These are phyloP conservation scores for Kwoniella pini DNA, from an alignment of 768 basidiomycete species.

Conservation along the genomic window DNA sequence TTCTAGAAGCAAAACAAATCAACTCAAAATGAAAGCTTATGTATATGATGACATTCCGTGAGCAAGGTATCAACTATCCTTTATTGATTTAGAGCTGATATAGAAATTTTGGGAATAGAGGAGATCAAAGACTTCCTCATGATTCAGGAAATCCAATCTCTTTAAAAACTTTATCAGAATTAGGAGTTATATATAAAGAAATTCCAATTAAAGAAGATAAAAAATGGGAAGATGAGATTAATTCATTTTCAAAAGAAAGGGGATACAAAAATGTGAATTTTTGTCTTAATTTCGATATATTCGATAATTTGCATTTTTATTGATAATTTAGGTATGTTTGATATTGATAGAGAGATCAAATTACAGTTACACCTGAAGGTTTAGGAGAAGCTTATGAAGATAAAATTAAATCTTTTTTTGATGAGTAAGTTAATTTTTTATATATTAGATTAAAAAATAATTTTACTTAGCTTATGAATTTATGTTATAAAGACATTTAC, in stretches of 20 bases:
- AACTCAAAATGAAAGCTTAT: conserved; percentile 51
- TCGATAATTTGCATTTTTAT: neutral
- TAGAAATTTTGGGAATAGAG: conserved; percentile 64
- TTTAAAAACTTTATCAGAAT: conserved; percentile 58
- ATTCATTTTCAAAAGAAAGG: conserved; percentile 66
- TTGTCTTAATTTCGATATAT: neutral
- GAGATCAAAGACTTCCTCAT: conserved; percentile 80
- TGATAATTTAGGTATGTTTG: neutral
- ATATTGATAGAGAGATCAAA: conserved; percentile 63
- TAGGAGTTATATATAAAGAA: conserved; percentile 70
- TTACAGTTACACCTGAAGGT: conserved; percentile 74
- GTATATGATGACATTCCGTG: conserved; percentile 54
- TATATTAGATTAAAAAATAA: no score
- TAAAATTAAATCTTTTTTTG: conserved; percentile 79
- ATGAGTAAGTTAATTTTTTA: conserved; percentile 63
- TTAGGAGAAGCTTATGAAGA: conserved; percentile 81
- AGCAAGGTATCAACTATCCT: no score
- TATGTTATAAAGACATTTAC: conserved; percentile 68
- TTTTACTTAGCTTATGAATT: no score
- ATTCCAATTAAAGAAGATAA: conserved; percentile 66
- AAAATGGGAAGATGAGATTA: conserved; percentile 56
- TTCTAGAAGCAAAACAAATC: neutral
- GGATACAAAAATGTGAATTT: conserved; percentile 70
- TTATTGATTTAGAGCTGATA: no score
- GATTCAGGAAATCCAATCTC: conserved; percentile 63